phyloP scores from a whole-genome alignment of 176 grass and related monocot species.

The Rhynchospora breviuscula region DNA sequence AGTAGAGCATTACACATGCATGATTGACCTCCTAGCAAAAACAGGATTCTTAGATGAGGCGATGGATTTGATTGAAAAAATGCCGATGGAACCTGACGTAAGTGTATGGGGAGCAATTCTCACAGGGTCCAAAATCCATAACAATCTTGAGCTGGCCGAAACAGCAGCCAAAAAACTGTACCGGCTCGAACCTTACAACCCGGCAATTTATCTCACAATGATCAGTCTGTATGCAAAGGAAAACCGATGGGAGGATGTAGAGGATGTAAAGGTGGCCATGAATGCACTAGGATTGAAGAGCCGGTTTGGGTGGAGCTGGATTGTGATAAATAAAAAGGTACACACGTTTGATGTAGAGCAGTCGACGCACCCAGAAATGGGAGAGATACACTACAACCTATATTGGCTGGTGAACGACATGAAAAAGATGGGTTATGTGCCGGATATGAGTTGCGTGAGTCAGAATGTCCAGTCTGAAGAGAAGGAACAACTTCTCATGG shows the following conservation, averaged over 20 bases:
- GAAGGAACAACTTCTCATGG: slow-evolving; percentile 60
- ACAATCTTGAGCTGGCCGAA: slow-evolving; percentile 60
- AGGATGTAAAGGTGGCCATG: slow-evolving; percentile 66
- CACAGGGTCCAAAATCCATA: slow-evolving; percentile 44
- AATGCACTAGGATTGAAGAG: slow-evolving; percentile 45
- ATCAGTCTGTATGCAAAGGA: slow-evolving; percentile 58
- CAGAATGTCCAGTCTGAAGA: slow-evolving; percentile 59
- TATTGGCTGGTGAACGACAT: slow-evolving; percentile 34
- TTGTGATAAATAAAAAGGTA: slow-evolving; percentile 41
- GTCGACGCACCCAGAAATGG: slow-evolving; percentile 41
- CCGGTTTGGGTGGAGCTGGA: slow-evolving; percentile 71
- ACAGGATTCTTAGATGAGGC: slow-evolving; percentile 77
- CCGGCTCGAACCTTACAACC: slow-evolving; percentile 62
- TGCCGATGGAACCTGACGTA: slow-evolving; percentile 41
- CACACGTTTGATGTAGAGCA: slow-evolving; percentile 69
- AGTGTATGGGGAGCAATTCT: slow-evolving; percentile 73
- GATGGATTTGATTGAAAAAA: slow-evolving; percentile 50
- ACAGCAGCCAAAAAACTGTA: slow-evolving; percentile 54
- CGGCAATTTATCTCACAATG: slow-evolving; percentile 79
- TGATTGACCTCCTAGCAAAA: slow-evolving; percentile 77
- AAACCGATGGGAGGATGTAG: slow-evolving; percentile 67
- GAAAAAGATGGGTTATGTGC: slow-evolving; percentile 51
- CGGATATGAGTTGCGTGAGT: slow-evolving; percentile 53
- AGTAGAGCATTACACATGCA: slow-evolving; percentile 68
- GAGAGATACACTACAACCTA: slow-evolving; percentile 58